phyloP scores from a whole-genome alignment of 2,329 filamentous ascomycete species.

The Pleurostoma richardsiae region DNA sequence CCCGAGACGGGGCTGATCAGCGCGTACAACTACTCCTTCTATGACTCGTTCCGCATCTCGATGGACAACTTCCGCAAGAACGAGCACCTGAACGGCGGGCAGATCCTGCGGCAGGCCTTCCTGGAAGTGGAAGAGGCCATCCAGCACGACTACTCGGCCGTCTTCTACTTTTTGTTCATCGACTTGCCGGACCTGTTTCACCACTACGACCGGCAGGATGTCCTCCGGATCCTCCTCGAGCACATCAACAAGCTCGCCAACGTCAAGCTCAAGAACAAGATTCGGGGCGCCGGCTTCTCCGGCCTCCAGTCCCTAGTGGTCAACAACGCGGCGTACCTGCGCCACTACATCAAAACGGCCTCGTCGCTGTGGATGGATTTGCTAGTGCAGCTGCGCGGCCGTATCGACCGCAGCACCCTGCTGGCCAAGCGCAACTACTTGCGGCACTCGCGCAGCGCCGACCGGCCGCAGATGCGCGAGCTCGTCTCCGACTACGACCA shows the following conservation, averaged over 20 bases:
- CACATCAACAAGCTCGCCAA: slow-evolving; percentile 11
- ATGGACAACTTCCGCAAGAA: slow-evolving; percentile 10
- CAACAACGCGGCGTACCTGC: slow-evolving; percentile 6
- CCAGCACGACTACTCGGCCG: slow-evolving; percentile 10
- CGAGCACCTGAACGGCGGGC: slow-evolving; percentile 9
- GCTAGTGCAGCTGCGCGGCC: slow-evolving; percentile 8
- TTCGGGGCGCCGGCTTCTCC: slow-evolving; percentile 8
- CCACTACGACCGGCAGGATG: slow-evolving; percentile 10
- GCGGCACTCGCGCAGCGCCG: slow-evolving; percentile 5
- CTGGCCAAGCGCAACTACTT: slow-evolving; percentile 10
- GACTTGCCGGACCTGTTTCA: slow-evolving; percentile 10
- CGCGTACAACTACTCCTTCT: slow-evolving; percentile 10
- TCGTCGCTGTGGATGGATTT: slow-evolving; percentile 11
- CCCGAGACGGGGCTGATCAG: slow-evolving; percentile 8
- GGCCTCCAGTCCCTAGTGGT: slow-evolving; percentile 9
- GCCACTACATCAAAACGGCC: slow-evolving; percentile 9
- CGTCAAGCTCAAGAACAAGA: slow-evolving; percentile 7
- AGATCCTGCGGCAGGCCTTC: slow-evolving; percentile 11
- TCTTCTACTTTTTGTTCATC: slow-evolving; percentile 12
- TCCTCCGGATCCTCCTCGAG: slow-evolving; percentile 9
- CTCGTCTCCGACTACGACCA: slow-evolving; percentile 8
- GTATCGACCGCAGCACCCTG: slow-evolving; percentile 9
- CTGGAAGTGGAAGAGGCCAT: slow-evolving; percentile 11
- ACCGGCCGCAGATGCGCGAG: not conserved
- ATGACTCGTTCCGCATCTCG: slow-evolving; percentile 11